Evolutionary conservation across 768 basidiomycete species (phyloP).

Genomic region (Mycena polygramma): DNA sequence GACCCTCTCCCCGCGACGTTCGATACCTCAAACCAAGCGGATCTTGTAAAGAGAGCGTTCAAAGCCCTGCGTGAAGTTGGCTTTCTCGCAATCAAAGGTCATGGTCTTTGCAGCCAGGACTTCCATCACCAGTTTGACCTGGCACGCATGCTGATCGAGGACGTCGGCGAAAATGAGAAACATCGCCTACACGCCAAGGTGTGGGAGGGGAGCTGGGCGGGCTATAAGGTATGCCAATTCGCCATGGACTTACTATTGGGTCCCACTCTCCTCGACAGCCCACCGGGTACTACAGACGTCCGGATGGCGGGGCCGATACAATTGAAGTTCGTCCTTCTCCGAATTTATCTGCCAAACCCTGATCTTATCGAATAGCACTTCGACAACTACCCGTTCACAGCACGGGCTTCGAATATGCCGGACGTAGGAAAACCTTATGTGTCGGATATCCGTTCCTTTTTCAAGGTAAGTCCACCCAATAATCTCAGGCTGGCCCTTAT

Average conservation of each 20-base stretch:
- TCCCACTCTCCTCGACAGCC: conserved; percentile 26
- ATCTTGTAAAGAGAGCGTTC: conserved; percentile 27
- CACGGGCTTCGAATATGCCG: conserved; percentile 20
- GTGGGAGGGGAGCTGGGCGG: conserved; percentile 35
- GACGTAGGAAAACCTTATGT: conserved; percentile 27
- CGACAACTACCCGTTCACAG: conserved; percentile 30
- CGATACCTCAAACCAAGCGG: conserved; percentile 13
- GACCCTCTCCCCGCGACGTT: conserved; percentile 19
- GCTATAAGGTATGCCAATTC: conserved; percentile 34
- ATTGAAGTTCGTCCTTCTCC: conserved; percentile 29
- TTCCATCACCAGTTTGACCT: conserved; percentile 35
- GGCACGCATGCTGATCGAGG: conserved; percentile 29
- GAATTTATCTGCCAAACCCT: conserved; percentile 3
- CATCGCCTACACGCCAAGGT: conserved; percentile 31
- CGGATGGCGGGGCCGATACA: conserved; percentile 32
- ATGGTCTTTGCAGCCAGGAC: conserved; percentile 33
- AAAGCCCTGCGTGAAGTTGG: conserved; percentile 30
- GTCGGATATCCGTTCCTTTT: conserved; percentile 32
- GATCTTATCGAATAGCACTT: conserved; percentile 28
- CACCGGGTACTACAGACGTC: conserved; percentile 32
- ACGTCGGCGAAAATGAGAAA: conserved; percentile 32
- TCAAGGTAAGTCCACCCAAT: conserved; percentile 23
- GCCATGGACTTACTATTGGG: not conserved
- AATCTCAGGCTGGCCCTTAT: conserved; percentile 1
- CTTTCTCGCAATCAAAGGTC: conserved; percentile 36